Base-by-base conservation (phyloP, 345 rosid genomes). In the Aquilaria yunnanensis region DNA sequence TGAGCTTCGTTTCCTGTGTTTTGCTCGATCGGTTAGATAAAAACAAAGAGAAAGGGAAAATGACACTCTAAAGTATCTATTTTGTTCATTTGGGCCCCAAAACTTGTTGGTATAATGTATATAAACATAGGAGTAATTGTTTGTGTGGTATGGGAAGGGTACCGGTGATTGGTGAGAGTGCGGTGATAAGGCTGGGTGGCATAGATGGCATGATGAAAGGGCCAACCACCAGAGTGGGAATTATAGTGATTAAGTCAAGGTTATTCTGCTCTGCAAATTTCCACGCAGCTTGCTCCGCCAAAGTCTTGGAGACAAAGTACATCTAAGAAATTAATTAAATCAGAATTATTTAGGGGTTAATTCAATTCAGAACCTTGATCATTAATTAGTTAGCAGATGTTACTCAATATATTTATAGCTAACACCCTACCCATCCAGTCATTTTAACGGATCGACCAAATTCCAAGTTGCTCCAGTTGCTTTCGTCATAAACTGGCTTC, bases 401-500 rank as follows among this genome's bases (percentile, higher is more conserved):
- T 16, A 34, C 41, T 34, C 41, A 34, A 54, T 16, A 16, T 16
- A 16, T 16, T 16, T 16, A 16, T 16, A 16, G 23, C 23, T 16
- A 16, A 16, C 23, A 16, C 23, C 30, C 57, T 2, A 77, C 73
- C 81, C 78, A 77, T 63, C 68, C 70, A 6, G 81, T 67, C 75
- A 73, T 70, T 47, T 70, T 77, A 3, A 45, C 50, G 23, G 61
- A 12, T 8, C 16, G 43, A 34, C 63, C 12, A 45, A 65, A 78
- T 11, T 75, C 77, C 14, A 75, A 2, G 31, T 75, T 79, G 13
- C 70, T 78, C 83, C 83, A 75, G 51, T 53, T 14, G 58, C 11
- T 67, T 59, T 78, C 83, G 32, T 78, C 77, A 3, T 61, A 70
- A 5, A 46, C 51, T 1, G 43, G 56, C 31, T 47, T 33, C 23